A percentile compares a stretch with the other conserved stretches of the same genome.
These are phyloP conservation scores for Penstemon barbatus DNA, from an alignment of 257 asterid species.

Conservation along the genomic window DNA sequence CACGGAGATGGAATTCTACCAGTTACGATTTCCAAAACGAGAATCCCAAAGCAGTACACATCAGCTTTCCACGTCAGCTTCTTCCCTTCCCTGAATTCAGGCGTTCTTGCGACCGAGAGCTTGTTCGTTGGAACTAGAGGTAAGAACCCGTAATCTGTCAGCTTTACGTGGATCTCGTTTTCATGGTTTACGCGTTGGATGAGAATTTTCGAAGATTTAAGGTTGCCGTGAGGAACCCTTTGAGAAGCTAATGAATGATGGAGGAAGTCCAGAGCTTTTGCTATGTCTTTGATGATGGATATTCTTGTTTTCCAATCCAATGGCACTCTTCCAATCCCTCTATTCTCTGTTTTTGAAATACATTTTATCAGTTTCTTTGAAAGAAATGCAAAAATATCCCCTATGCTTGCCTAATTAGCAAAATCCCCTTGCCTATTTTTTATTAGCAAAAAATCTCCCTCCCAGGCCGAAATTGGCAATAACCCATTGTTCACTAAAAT, in stretches of 20 bases:
- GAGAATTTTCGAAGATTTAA: slow-evolving; percentile 59
- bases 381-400: too few relatives aligned
- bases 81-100: slow-evolving; percentile 47
- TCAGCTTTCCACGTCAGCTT: slow-evolving; percentile 57
- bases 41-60: slow-evolving; percentile 66
- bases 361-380: too few relatives aligned
- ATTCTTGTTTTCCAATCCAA: slow-evolving; percentile 59
- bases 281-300: slow-evolving; percentile 55
- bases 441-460: too few relatives aligned
- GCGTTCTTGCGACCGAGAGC: slow-evolving; percentile 50
- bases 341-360: slow-evolving; percentile 37
- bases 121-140: slow-evolving; percentile 41
- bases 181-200: slow-evolving; percentile 22
- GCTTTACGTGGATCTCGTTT: slow-evolving; percentile 36
- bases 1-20: slow-evolving; percentile 43
- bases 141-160: slow-evolving; percentile 63
- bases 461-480: too few relatives aligned
- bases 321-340: slow-evolving; percentile 47
- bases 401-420: too few relatives aligned
- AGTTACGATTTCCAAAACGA: slow-evolving; percentile 60
- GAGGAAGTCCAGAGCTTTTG: slow-evolving; percentile 50
- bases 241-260: slow-evolving; percentile 42
- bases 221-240: slow-evolving; percentile 64
- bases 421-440: too few relatives aligned
- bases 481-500: too few relatives aligned